Percentiles rank a stretch among this genome's conserved stretches.
Evolutionary conservation across 2,329 filamentous ascomycete genomes (phyloP).

Genomic region (Chaetomium olivaceum): DNA sequence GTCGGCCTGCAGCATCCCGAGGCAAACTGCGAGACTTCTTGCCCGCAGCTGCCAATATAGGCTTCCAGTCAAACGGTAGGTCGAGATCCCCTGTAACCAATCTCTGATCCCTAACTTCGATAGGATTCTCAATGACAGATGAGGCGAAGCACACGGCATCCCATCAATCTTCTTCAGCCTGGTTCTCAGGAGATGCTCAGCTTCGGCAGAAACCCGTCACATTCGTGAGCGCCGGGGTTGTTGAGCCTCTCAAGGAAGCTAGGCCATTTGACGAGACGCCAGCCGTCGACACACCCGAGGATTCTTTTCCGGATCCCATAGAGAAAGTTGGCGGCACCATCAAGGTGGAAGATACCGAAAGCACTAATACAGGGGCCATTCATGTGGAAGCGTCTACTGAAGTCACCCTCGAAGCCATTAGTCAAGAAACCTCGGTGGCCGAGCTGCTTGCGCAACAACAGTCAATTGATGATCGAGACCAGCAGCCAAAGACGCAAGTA

Average conservation of each 20-base stretch:
- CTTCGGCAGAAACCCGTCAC: constrained; percentile 52
- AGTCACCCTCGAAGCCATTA: neutral
- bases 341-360: neutral
- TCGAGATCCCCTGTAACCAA: neutral
- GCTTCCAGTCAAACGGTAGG: constrained; percentile 15
- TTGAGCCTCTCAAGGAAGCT: constrained; percentile 50
- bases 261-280: constrained; percentile 28
- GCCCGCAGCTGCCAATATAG: constrained; percentile 3
- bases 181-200: constrained; percentile 38
- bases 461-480: neutral
- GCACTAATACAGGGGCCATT: neutral
- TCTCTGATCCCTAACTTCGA: constrained; percentile 16
- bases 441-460: neutral
- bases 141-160: constrained; percentile 54
- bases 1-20: constrained; percentile 21
- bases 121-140: constrained; percentile 48
- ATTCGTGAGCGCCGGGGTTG: constrained; percentile 56
- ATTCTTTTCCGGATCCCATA: neutral
- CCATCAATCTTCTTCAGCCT: constrained; percentile 44
- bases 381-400: neutral
- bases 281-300: constrained; percentile 4
- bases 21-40: constrained; percentile 14
- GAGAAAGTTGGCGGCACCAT: constrained; percentile 13
- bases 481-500: neutral
- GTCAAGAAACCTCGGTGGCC: neutral